These are phyloP conservation scores for Wallacemonas sp. DNA, from an alignment of 208 protist genomes.

Conservation along the genomic window DNA sequence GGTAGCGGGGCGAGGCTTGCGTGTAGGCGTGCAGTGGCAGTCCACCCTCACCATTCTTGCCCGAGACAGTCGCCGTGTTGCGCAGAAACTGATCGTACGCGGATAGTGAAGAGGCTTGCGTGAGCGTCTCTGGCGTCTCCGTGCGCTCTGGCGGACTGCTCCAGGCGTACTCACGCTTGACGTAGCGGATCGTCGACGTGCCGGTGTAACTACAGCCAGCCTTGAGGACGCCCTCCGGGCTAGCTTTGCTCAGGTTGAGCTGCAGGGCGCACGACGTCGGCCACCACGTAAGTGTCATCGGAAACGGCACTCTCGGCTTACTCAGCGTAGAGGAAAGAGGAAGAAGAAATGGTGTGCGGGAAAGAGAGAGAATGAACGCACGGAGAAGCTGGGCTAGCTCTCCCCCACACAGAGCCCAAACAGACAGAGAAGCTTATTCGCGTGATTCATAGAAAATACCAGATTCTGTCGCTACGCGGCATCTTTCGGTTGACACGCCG, in stretches of 20 bases:
- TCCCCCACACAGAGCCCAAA: conserved; percentile 2
- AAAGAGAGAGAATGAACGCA: neutral
- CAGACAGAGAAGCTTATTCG: too few relatives aligned
- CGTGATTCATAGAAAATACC: too few relatives aligned
- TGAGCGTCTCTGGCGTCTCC: neutral
- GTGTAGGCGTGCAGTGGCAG: conserved; percentile 68
- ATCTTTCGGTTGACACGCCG: too few relatives aligned
- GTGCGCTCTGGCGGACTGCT: neutral
- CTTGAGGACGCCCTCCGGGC: conserved; percentile 4
- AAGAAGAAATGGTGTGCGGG: neutral
- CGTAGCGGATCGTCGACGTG: conserved; percentile 55
- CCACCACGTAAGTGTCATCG: conserved; percentile 32
- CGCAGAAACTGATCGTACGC: conserved; percentile 18
- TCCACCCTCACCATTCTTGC: conserved; percentile 8
- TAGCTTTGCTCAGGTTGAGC: conserved; percentile 34
- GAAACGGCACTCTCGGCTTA: neutral
- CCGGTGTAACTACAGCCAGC: conserved; percentile 44
- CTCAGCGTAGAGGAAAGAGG: neutral
- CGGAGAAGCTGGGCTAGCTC: neutral
- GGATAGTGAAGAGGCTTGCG: neutral
- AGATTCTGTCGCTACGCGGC: too few relatives aligned
- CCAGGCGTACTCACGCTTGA: conserved; percentile 3
- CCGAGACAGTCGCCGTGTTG: conserved; percentile 3
- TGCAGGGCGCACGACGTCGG: conserved; percentile 50
- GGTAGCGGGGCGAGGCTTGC: neutral